phyloP scores from a whole-genome alignment of 352 stramenopile species.

The Globisporangium polare region DNA sequence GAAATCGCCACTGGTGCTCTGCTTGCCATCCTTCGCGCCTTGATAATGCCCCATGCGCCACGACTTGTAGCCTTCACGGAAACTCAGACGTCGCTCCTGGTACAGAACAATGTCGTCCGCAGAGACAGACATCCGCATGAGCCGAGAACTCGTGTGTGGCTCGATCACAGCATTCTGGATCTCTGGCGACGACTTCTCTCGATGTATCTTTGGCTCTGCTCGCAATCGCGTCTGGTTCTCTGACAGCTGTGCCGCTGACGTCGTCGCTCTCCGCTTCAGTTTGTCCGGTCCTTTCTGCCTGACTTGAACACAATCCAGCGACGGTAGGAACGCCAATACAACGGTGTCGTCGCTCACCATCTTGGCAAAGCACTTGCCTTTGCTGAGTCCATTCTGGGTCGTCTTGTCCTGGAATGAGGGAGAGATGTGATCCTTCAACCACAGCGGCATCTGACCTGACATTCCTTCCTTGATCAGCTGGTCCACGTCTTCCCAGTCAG shows the following conservation, averaged over 20 bases:
- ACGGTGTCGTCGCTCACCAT: conserved; percentile 66
- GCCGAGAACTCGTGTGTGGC: conserved; percentile 29
- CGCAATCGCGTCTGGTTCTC: conserved; percentile 4
- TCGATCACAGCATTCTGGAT: conserved; percentile 4
- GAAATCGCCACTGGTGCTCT: conserved; percentile 40
- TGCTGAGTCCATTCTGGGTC: conserved; percentile 38
- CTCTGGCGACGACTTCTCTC: conserved; percentile 1
- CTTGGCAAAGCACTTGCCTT: conserved; percentile 86
- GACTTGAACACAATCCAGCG: conserved; percentile 50
- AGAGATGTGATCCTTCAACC: conserved; percentile 51
- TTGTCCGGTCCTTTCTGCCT: conserved; percentile 25
- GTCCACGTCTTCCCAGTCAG: conserved; percentile 28
- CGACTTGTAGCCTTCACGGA: conserved; percentile 83
- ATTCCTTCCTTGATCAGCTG: conserved; percentile 39
- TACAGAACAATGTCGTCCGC: conserved; percentile 85
- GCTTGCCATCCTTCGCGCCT: conserved; percentile 67
- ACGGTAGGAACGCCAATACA: conserved; percentile 76
- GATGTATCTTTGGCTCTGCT: conserved; percentile 1
- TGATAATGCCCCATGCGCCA: conserved; percentile 81
- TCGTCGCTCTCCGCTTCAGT: conserved; percentile 7
- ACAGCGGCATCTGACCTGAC: conserved; percentile 64
- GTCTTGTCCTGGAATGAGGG: conserved; percentile 40
- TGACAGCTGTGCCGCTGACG: not conserved
- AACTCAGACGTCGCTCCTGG: conserved; percentile 70
- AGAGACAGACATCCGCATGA: conserved; percentile 61